These are phyloP conservation scores for Hanseniaspora occidentalis DNA, from an alignment of 805 yeast species.

Conservation along the genomic window DNA sequence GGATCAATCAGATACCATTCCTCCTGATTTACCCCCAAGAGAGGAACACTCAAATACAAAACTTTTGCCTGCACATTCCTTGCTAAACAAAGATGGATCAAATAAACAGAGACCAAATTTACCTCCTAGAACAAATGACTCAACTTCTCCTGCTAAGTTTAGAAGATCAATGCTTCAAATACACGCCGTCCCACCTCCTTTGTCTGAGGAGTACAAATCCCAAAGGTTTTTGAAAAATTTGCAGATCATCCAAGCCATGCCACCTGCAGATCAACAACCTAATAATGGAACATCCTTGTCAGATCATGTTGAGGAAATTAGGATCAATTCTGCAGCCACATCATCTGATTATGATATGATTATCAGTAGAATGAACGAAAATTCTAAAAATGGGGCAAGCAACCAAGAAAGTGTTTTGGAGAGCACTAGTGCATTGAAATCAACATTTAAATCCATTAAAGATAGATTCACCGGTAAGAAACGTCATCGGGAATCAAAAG, in stretches of 20 bases:
- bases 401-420: constrained; percentile 4
- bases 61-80: neutral
- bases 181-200: constrained; percentile 4
- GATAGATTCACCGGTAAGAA: neutral
- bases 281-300: neutral
- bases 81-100: neutral
- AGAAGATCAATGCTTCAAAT: neutral
- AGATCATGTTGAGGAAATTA: constrained; percentile 1
- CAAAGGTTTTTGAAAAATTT: constrained; percentile 5
- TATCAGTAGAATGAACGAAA: constrained; percentile 4
- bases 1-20: neutral
- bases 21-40: constrained; percentile 4
- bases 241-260: neutral
- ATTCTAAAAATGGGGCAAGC: constrained; percentile 1
- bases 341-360: constrained; percentile 6
- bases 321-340: constrained; percentile 4
- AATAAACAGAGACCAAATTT: neutral
- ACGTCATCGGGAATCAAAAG: neutral
- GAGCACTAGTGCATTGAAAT: constrained; percentile 1
- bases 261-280: neutral
- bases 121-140: neutral
- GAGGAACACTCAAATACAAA: neutral
- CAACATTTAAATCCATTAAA: constrained; percentile 1
- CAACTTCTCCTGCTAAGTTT: neutral
- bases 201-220: constrained; percentile 4